Conservation (phyloP, 176 grass and related monocot genomes). For the Phoenix roebelenii region DNA sequence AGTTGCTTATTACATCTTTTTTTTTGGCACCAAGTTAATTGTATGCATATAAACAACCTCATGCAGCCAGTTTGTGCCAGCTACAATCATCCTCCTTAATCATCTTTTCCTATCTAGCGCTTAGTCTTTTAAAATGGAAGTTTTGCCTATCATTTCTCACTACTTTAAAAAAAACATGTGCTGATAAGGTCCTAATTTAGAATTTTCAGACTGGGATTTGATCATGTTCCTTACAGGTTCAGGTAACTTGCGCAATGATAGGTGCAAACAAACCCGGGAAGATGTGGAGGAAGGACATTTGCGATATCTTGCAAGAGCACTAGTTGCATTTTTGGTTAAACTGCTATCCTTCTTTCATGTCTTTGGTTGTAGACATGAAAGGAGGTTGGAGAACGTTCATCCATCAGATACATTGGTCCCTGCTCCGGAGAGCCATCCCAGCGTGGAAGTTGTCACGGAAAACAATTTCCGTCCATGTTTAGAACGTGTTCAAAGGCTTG, state of each 20-base stretch:
- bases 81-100: too few species aligned
- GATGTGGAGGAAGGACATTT: conserved; percentile 28
- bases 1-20: too few species aligned
- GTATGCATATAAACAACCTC: too few species aligned
- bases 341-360: conserved; percentile 42
- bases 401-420: conserved; percentile 26
- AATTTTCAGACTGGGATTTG: neutral
- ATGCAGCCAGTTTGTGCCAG: too few species aligned
- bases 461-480: conserved; percentile 44
- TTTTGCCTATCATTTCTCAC: too few species aligned
- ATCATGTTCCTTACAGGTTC: conserved; percentile 16
- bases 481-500: conserved; percentile 63
- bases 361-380: conserved; percentile 18
- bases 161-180: too few species aligned
- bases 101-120: too few species aligned
- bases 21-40: too few species aligned
- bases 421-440: conserved; percentile 29
- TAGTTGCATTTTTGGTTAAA: conserved; percentile 39
- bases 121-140: too few species aligned
- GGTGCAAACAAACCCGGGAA: neutral
- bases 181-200: too few species aligned
- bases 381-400: conserved; percentile 10
- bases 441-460: conserved; percentile 27
- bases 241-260: conserved; percentile 6
- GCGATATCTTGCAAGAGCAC: conserved; percentile 24